Percentiles rank a stretch among this genome's conserved stretches.
These are phyloP conservation scores for Schwanniomyces vanrijiae DNA, from an alignment of 805 yeast genomes.

Conservation along the genomic window DNA sequence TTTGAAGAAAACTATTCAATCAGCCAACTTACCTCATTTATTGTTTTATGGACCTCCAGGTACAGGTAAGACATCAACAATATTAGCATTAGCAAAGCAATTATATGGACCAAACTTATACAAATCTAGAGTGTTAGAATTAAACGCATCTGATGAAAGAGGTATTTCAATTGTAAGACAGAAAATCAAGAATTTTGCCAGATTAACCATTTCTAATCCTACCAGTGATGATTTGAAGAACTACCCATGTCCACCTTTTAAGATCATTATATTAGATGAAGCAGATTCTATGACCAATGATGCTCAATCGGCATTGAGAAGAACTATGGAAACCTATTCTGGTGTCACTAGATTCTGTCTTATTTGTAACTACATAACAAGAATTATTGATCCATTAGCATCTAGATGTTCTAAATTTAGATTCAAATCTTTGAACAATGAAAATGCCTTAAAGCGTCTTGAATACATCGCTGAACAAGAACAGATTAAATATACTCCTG, in stretches of 20 bases:
- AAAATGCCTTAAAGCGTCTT: constrained; percentile 69
- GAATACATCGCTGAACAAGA: constrained; percentile 53
- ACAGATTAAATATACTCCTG: constrained; percentile 27
- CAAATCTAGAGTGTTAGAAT: constrained; percentile 72
- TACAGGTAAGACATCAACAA: constrained; percentile 88
- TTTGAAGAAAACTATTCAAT: constrained; percentile 70
- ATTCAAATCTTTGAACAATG: constrained; percentile 73
- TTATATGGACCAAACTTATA: constrained; percentile 69
- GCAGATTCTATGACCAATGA: constrained; percentile 98
- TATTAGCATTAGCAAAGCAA: constrained; percentile 77
- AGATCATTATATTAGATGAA: constrained; percentile 88
- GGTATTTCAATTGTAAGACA: constrained; percentile 87
- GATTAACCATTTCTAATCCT: constrained; percentile 82
- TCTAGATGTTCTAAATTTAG: constrained; percentile 95
- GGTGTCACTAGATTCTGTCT: constrained; percentile 87
- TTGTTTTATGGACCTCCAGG: constrained; percentile 93
- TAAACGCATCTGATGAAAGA: constrained; percentile 89
- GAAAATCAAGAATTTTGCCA: constrained; percentile 82
- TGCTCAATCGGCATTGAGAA: constrained; percentile 92
- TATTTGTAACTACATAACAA: constrained; percentile 93
- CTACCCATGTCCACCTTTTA: constrained; percentile 96
- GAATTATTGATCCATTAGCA: constrained; percentile 95
- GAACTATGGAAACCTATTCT: constrained; percentile 92
- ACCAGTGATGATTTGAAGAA: constrained; percentile 61
- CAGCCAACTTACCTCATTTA: constrained; percentile 90